Evolutionary conservation across 495 filamentous ascomycete genomes (phyloP).

Genomic region (Penicillium coprophilum): DNA sequence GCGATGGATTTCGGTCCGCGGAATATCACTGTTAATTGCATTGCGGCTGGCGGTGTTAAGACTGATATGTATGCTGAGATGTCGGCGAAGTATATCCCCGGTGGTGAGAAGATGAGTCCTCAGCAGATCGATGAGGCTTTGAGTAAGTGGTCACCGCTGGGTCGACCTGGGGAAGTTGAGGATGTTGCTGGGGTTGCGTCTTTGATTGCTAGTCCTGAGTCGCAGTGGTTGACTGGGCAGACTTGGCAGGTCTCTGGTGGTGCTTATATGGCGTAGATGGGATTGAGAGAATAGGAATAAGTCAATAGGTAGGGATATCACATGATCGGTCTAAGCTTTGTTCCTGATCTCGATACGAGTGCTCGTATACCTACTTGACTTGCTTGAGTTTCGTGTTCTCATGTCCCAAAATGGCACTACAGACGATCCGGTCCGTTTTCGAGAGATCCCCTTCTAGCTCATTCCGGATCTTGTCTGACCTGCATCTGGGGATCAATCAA

Average conservation of each 20-base stretch:
- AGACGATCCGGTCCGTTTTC: neutral
- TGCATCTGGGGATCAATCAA: conserved; percentile 55
- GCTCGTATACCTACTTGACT: neutral
- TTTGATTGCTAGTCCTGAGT: conserved; percentile 49
- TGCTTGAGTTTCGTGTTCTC: neutral
- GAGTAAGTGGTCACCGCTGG: conserved; percentile 40
- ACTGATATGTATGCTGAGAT: conserved; percentile 43
- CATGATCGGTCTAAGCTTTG: neutral
- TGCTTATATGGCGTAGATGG: conserved; percentile 21
- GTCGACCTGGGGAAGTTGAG: conserved; percentile 50
- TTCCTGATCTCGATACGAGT: neutral
- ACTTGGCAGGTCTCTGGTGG: conserved; percentile 56
- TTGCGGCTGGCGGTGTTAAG: conserved; percentile 49
- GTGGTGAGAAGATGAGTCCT: conserved; percentile 33
- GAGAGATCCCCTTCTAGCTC: conserved; percentile 3
- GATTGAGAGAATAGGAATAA: neutral
- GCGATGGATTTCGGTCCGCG: conserved; percentile 53
- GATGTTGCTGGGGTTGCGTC: conserved; percentile 54
- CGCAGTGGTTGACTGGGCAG: conserved; percentile 54
- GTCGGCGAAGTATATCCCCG: conserved; percentile 39
- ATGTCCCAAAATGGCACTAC: neutral
- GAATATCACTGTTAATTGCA: conserved; percentile 54
- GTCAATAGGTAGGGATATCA: neutral
- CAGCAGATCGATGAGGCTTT: conserved; percentile 29
- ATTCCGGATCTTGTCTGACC: conserved; percentile 57